Evolutionary conservation across 2,329 filamentous ascomycete genomes (phyloP).

Genomic region (Tolypocladium endophyticum): DNA sequence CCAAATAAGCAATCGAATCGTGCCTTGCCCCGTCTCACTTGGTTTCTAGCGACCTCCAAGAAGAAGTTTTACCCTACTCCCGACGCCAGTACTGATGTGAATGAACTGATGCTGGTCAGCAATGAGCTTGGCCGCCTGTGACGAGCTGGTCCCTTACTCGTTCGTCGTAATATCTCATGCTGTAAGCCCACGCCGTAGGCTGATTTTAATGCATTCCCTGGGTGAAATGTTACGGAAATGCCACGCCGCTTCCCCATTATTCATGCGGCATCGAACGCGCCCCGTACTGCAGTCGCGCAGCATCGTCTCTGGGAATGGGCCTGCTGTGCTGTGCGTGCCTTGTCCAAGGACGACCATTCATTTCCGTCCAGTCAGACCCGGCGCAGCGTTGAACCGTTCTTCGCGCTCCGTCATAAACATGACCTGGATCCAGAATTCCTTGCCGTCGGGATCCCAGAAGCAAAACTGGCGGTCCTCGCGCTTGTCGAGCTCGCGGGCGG

Average conservation of each 20-base stretch:
- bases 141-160: not conserved
- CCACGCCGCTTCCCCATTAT: not conserved
- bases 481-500: slow-evolving; percentile 84
- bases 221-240: too few relatives aligned
- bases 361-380: slow-evolving; percentile 42
- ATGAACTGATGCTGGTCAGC: not conserved
- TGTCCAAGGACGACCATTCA: slow-evolving; percentile 13
- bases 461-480: slow-evolving; percentile 81
- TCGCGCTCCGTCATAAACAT: slow-evolving; percentile 98
- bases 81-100: not conserved
- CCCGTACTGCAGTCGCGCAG: not conserved
- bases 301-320: not conserved
- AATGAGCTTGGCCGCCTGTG: not conserved
- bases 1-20: not conserved
- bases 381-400: slow-evolving; percentile 67
- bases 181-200: not conserved
- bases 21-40: not conserved
- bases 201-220: not conserved
- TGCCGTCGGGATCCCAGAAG: slow-evolving; percentile 91
- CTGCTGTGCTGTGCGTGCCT: not conserved
- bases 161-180: not conserved
- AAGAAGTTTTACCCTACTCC: not conserved
- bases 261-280: not conserved
- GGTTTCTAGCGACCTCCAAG: not conserved
- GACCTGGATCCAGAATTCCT: slow-evolving; percentile 96